A percentile compares a stretch with the other conserved stretches of the same genome.
Evolutionary conservation across 371 early-diverging fungal species (phyloP).

Genomic region (Apophysomyces ossiformis): DNA sequence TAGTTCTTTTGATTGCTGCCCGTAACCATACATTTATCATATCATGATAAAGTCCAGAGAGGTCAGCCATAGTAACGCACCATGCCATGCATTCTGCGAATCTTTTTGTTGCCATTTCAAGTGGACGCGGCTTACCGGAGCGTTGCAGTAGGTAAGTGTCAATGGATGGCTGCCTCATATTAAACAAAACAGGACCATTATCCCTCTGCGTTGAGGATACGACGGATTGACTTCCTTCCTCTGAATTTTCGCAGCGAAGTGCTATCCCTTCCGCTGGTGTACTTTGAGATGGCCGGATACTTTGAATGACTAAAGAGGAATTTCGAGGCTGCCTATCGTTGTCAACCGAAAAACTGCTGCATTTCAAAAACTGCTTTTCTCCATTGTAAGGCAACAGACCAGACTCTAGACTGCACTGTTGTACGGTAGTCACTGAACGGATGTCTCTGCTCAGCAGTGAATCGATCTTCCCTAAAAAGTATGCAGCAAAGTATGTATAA

Average conservation of each 20-base stretch:
- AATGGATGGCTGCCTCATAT: background rate
- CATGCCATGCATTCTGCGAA: slow-evolving; percentile 60
- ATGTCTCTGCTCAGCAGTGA: slow-evolving; percentile 54
- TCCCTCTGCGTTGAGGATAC: background rate
- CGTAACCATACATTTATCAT: slow-evolving; percentile 63
- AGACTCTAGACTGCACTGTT: slow-evolving; percentile 14
- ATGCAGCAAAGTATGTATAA: slow-evolving; percentile 57
- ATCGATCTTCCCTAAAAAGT: slow-evolving; percentile 55
- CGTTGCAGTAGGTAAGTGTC: background rate
- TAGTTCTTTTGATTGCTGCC: slow-evolving; percentile 52
- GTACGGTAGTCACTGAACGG: slow-evolving; percentile 54
- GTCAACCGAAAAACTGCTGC: slow-evolving; percentile 13
- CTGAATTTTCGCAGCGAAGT: background rate
- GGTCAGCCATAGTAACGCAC: slow-evolving; percentile 38
- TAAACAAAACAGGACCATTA: background rate
- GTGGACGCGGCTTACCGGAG: slow-evolving; percentile 54
- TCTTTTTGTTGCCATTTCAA: slow-evolving; percentile 56
- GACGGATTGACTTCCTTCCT: background rate
- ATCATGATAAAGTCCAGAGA: slow-evolving; percentile 45
- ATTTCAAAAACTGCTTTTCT: slow-evolving; percentile 24
- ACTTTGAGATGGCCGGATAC: background rate
- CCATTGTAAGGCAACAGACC: background rate
- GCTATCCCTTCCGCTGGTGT: background rate
- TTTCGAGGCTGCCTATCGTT: background rate
- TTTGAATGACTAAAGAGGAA: background rate